Conservation (phyloP, 129 eudicot species). For the Silybum marianum region DNA sequence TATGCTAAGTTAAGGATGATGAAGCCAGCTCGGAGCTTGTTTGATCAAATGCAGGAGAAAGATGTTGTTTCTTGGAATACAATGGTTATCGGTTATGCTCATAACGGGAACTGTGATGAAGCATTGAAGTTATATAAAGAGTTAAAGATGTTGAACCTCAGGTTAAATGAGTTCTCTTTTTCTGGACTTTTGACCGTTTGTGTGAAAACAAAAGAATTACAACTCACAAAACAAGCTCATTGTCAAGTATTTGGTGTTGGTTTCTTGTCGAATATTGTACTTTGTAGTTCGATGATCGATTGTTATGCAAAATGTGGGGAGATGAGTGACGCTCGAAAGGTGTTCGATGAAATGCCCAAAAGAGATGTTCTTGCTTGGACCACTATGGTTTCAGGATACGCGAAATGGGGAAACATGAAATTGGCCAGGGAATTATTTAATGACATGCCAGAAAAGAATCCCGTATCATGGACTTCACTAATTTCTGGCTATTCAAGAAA, state of each 20-base stretch:
- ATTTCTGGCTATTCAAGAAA: slow-evolving; percentile 72
- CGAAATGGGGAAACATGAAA: slow-evolving; percentile 55
- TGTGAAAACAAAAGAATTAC: slow-evolving; percentile 47
- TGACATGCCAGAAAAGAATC: slow-evolving; percentile 60
- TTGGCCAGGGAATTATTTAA: slow-evolving; percentile 56
- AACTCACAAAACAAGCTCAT: slow-evolving; percentile 61
- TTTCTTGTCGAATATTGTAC: slow-evolving; percentile 51
- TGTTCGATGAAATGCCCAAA: slow-evolving; percentile 65
- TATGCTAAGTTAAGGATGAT: slow-evolving; percentile 74
- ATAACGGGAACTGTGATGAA: slow-evolving; percentile 39
- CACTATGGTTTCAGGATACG: slow-evolving; percentile 67
- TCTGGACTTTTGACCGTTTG: slow-evolving; percentile 64
- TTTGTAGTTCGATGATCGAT: slow-evolving; percentile 67
- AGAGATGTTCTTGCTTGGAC: slow-evolving; percentile 77
- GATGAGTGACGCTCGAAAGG: slow-evolving; percentile 50
- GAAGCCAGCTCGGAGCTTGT: slow-evolving; percentile 54
- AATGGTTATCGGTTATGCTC: slow-evolving; percentile 70
- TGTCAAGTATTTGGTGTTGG: slow-evolving; percentile 55
- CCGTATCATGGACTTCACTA: slow-evolving; percentile 72
- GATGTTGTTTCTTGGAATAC: slow-evolving; percentile 88
- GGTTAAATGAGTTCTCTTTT: slow-evolving; percentile 64
- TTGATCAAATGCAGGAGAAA: slow-evolving; percentile 60
- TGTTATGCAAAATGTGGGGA: slow-evolving; percentile 72
- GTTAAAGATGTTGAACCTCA: slow-evolving; percentile 40
- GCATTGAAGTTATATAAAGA: slow-evolving; percentile 58